These are phyloP conservation scores for Diaporthe batatas DNA, from an alignment of 2,329 filamentous ascomycete genomes.

Conservation along the genomic window DNA sequence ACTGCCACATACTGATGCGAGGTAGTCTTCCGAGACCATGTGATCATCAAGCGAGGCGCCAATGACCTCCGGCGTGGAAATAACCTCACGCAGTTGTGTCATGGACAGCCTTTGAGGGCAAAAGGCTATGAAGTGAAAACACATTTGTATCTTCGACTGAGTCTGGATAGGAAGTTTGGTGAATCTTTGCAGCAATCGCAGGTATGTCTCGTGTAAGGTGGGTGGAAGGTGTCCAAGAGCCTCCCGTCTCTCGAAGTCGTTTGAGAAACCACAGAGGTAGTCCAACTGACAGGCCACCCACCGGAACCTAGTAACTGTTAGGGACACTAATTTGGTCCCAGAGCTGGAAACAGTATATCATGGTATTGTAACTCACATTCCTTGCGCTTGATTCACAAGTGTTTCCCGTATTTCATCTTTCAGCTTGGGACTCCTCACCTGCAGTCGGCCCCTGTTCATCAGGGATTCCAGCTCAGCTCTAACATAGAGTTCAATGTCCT, in stretches of 20 bases:
- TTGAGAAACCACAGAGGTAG: constrained; percentile 3
- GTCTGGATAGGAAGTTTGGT: background rate
- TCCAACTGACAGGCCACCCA: constrained; percentile 28
- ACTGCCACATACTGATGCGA: background rate
- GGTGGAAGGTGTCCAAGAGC: background rate
- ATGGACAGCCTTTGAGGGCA: background rate
- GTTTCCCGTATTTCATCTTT: background rate
- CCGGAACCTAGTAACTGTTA: constrained; percentile 1
- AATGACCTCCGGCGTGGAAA: background rate
- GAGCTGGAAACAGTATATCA: rapidly evolving
- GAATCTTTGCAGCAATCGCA: background rate
- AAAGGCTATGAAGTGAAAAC: background rate
- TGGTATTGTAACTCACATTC: background rate
- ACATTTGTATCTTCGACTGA: background rate
- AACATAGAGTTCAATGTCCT: constrained; percentile 10
- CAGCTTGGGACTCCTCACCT: background rate
- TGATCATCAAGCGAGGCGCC: background rate
- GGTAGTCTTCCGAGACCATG: background rate
- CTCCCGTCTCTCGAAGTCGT: background rate
- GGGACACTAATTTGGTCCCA: background rate
- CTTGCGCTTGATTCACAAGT: background rate
- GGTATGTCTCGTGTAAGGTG: background rate
- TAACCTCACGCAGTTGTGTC: background rate
- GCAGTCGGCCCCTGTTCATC: background rate
- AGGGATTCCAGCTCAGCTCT: background rate